Base-by-base conservation (phyloP, 805 yeast species). In the Hanseniaspora nectarophila region DNA sequence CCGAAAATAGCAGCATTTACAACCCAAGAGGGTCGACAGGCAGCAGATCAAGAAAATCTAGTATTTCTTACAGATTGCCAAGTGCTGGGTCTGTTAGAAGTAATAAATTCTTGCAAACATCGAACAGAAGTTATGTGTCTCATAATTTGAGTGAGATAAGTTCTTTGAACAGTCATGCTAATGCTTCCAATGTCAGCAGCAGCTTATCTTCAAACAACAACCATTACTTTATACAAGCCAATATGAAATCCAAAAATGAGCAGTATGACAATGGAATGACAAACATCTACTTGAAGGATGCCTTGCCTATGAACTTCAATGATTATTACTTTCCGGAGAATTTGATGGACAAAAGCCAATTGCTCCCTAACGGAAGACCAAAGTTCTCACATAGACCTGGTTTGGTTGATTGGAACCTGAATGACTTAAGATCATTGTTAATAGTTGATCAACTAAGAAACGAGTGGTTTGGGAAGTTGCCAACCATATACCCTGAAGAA, bases 391-490 rank as follows among this genome's bases (percentile, higher is more conserved):
- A 74, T 55, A 68, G 87, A 50, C 77, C 75, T 15, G 67, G 83
- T 38, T 67, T 78, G 24, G 53, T 49, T 3, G 83, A 81, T 62
- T 83, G 90, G 90, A 80, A 75, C 45, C 60, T 80, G 47, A 83
- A 83, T 63, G 89, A 82, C 61, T 67, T 80, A 18, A 67, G 90
- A 42, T 79, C 87, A 1, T 63, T 82, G 28, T 66, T 83, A 34
- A 78, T 83, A 26, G 70, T 80, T 21, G 74, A 71, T 31, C 65
- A 62, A 24, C 57, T 75, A 35, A 67, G 65, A 47, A 77, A 78
- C 5, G 80, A 75, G 59, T 82, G 87, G 86, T 67, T 70, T 15
- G 68, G 69, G 7, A 68, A 66, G 52, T 53, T 80, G 5, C 86
- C 85, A 0, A 59, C 35, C 7, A 39, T 50, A 10, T 43, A 20